Evolutionary conservation across 129 eudicot genomes (phyloP), one percentile per base, ranked within the genome.

Genomic region (Tanacetum coccineum): DNA sequence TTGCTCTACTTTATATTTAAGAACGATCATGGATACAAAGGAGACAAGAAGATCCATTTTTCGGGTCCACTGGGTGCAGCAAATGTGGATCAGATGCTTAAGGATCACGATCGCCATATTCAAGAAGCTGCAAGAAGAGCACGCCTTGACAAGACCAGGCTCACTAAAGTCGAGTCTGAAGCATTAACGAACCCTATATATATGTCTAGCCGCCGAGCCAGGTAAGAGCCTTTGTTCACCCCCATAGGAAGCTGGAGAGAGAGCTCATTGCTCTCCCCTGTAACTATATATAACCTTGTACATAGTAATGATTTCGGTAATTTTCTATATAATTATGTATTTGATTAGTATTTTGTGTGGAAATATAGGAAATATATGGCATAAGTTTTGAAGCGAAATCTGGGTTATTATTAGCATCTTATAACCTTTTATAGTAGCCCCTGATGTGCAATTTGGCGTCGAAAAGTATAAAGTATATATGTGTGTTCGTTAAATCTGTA

Each of bases 1-100:
- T 54, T 54, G 32, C n/a, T 54, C n/a, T 22, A 39, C 6, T 59
- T 63, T 25, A 19, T 64, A 17, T 76, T 14, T 58, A 6, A 90
- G 95, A 72, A 82, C 58, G 87, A 79, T 20, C 64, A 74, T 59
- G 85, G 83, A 62, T 68, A 52, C 12, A 83, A 77, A 64, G 95
- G 80, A 64, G 81, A 78, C 75, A 74, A 66, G 10, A 87, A 66
- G 73, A 74, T 74, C 32, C 66, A 55, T 74, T 54, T 53, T 61
- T 91, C 97, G 13, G 97, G 97, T 50, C 96, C 97, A 4, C 26
- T 91, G 57, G 75, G 83, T 6, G 74, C 86, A 36, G 81, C 80
- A 70, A 83, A 91, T 26, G 78, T 85, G 71, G 97, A 91, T 32
- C 90, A 91, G 79, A 75, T 91, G 90, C 90, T 91, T n/a, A 87